These are phyloP conservation scores for Taphrina betulina DNA, from an alignment of 1,139 yeast genomes.

Conservation along the genomic window DNA sequence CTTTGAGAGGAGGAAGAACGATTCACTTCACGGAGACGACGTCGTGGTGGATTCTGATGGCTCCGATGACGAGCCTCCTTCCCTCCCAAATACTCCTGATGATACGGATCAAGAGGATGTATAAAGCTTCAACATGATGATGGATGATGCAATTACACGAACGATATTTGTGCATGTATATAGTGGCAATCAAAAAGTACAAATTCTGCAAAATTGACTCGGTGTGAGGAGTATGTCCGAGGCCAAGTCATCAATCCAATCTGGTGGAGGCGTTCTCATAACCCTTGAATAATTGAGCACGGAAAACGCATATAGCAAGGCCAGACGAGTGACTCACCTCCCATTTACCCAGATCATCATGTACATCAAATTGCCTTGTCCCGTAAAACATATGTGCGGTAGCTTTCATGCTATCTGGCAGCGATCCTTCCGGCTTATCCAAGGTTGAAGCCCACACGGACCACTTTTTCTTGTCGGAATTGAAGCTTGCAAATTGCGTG, in stretches of 20 bases:
- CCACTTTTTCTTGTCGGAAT: slow-evolving; percentile 19
- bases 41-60: slow-evolving; percentile 16
- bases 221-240: too few species aligned
- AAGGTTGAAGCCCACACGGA: slow-evolving; percentile 22
- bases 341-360: slow-evolving; percentile 17
- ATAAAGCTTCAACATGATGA: not conserved
- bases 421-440: not conserved
- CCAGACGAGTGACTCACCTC: not conserved
- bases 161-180: too few species aligned
- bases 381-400: slow-evolving; percentile 23
- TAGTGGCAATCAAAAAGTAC: too few species aligned
- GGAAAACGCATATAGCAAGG: too few species aligned
- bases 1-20: slow-evolving; percentile 12
- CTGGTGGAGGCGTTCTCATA: not conserved
- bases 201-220: too few species aligned
- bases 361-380: slow-evolving; percentile 10
- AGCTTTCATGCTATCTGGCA: slow-evolving; percentile 10
- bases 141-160: not conserved
- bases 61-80: slow-evolving; percentile 14
- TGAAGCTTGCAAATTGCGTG: slow-evolving; percentile 24
- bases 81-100: not conserved
- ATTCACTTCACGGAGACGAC: slow-evolving; percentile 12
- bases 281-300: not conserved
- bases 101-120: slow-evolving; percentile 19
- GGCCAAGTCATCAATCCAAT: not conserved